phyloP scores from a whole-genome alignment of 148 eudicot genomes.

The Suaeda aralocaspica region DNA sequence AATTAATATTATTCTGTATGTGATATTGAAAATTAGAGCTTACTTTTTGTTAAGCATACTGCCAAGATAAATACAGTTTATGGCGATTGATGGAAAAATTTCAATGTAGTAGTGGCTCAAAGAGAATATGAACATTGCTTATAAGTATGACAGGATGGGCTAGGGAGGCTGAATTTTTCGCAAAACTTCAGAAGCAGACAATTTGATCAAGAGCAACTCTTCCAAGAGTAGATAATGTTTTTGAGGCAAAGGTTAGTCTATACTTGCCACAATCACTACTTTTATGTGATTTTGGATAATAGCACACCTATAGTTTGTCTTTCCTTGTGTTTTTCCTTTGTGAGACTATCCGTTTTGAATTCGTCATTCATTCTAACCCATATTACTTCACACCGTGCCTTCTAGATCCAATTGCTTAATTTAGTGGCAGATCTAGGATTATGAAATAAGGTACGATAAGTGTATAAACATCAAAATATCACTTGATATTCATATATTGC shows the following conservation, averaged over 20 bases:
- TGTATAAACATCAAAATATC: too few relatives aligned
- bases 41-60: not conserved
- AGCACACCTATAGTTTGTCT: not conserved
- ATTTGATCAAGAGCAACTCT: slow-evolving; percentile 7
- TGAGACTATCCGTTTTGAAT: too few relatives aligned
- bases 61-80: not conserved
- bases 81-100: slow-evolving; percentile 1
- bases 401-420: too few relatives aligned
- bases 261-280: slow-evolving; percentile 11
- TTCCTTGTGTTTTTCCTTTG: slow-evolving; percentile 1
- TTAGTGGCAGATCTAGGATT: too few relatives aligned
- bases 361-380: not conserved
- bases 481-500: too few relatives aligned
- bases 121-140: slow-evolving; percentile 7
- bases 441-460: too few relatives aligned
- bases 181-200: slow-evolving; percentile 12
- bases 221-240: slow-evolving; percentile 31
- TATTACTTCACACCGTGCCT: not conserved
- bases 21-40: not conserved
- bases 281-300: slow-evolving; percentile 2
- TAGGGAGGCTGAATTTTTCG: not conserved
- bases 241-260: slow-evolving; percentile 34
- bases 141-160: not conserved
- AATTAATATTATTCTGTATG: too few relatives aligned
- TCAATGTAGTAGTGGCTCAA: slow-evolving; percentile 5